These are phyloP conservation scores for Smallanthus sonchifolius DNA, from an alignment of 129 eudicot genomes.

Conservation along the genomic window DNA sequence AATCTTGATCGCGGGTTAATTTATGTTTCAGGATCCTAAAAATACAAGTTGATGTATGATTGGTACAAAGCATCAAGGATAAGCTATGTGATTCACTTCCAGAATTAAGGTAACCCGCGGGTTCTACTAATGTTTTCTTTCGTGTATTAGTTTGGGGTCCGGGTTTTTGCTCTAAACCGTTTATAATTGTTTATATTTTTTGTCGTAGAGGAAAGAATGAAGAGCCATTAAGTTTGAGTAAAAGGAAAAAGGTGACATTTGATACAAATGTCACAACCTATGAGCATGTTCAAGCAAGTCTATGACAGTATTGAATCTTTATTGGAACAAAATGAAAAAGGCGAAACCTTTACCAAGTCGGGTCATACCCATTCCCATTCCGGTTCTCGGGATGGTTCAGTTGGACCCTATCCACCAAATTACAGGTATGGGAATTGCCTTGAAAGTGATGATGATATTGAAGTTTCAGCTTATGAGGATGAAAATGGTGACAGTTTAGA, in stretches of 20 bases:
- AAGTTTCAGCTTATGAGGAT: slow-evolving; percentile 49
- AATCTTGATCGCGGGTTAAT: too few species aligned
- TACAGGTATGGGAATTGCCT: slow-evolving; percentile 75
- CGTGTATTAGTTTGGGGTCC: not conserved
- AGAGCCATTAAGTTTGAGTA: slow-evolving; percentile 45
- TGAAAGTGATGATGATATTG: slow-evolving; percentile 82
- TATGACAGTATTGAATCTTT: slow-evolving; percentile 57
- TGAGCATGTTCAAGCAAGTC: slow-evolving; percentile 56
- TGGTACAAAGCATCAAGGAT: slow-evolving; percentile 30
- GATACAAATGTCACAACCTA: slow-evolving; percentile 64
- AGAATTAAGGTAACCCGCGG: slow-evolving; percentile 40
- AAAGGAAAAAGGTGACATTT: slow-evolving; percentile 78
- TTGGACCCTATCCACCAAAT: slow-evolving; percentile 66
- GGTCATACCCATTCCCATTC: slow-evolving; percentile 26
- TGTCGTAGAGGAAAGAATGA: slow-evolving; percentile 40
- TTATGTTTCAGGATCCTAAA: slow-evolving; percentile 42
- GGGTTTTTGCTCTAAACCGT: not conserved
- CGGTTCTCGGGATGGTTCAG: slow-evolving; percentile 46
- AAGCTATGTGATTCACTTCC: slow-evolving; percentile 27
- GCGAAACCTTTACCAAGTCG: slow-evolving; percentile 28
- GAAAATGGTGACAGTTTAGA: slow-evolving; percentile 33
- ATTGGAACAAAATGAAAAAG: slow-evolving; percentile 42
- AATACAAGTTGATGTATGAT: slow-evolving; percentile 23
- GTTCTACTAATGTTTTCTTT: not conserved
- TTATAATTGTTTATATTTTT: not conserved